Evolutionary conservation across 148 eudicot genomes (phyloP).

Genomic region (Rhododendron henanense): DNA sequence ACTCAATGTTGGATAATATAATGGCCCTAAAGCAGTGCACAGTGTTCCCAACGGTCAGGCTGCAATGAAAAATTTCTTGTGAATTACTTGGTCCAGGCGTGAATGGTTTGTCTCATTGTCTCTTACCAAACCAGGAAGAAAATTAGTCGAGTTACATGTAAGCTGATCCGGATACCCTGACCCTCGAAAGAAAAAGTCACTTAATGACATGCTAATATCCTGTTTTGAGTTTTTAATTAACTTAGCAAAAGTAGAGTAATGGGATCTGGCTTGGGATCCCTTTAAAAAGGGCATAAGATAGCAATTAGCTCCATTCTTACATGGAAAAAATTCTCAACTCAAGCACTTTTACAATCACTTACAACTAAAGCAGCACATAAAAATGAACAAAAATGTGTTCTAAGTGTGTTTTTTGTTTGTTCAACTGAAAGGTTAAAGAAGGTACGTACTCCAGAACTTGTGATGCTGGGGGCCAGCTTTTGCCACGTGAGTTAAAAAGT

Average conservation of each 20-base stretch:
- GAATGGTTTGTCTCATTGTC: too few species aligned
- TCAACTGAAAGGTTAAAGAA: background rate
- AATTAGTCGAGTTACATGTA: background rate
- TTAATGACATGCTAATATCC: background rate
- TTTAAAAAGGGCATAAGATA: background rate
- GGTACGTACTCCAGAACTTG: background rate
- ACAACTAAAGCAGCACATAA: background rate
- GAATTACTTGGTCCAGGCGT: background rate
- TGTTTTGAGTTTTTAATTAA: too few species aligned
- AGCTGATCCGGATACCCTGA: too few species aligned
- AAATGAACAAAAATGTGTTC: background rate
- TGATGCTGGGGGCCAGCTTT: conserved; percentile 15
- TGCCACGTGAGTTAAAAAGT: conserved; percentile 12
- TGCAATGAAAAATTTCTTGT: too few species aligned
- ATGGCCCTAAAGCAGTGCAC: too few species aligned
- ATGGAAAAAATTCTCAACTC: background rate
- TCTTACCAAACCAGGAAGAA: too few species aligned
- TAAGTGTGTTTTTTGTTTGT: background rate
- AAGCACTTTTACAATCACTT: background rate
- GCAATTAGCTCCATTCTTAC: background rate
- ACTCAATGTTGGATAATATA: too few species aligned
- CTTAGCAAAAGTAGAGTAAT: background rate
- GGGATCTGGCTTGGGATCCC: background rate
- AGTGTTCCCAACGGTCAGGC: too few species aligned
- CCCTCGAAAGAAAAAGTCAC: background rate